Conservation (phyloP, 345 rosid species). For the Populus tremula region DNA sequence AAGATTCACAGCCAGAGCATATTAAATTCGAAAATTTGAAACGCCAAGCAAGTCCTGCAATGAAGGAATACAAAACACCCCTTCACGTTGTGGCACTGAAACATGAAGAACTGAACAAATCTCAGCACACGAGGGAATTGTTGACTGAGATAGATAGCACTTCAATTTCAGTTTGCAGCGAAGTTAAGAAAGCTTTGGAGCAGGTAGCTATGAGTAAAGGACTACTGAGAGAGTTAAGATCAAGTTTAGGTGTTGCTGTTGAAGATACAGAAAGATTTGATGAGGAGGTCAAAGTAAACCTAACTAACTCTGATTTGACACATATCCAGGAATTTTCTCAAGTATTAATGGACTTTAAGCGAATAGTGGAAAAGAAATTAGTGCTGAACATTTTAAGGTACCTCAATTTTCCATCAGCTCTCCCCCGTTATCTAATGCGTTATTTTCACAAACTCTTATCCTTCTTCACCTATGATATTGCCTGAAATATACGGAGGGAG, state of each 20-base stretch:
- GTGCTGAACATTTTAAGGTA: slow-evolving; percentile 40
- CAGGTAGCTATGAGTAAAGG: slow-evolving; percentile 24
- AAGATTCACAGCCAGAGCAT: slow-evolving; percentile 2
- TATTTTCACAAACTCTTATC: neutral
- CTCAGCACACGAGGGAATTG: neutral
- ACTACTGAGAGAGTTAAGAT: slow-evolving; percentile 17
- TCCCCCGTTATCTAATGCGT: no score
- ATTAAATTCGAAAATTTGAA: slow-evolving; percentile 13
- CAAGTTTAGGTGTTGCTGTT: slow-evolving; percentile 12
- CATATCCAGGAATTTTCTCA: slow-evolving; percentile 17
- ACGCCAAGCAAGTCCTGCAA: slow-evolving; percentile 11
- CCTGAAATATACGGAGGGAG: no score
- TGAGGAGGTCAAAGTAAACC: slow-evolving; percentile 6
- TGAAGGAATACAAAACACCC: slow-evolving; percentile 13
- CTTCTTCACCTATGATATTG: neutral
- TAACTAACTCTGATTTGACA: neutral
- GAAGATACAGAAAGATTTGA: neutral
- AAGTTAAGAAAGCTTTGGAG: slow-evolving; percentile 26
- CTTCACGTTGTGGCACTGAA: neutral
- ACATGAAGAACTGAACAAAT: slow-evolving; percentile 7
- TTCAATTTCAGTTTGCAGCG: slow-evolving; percentile 13
- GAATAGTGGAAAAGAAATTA: slow-evolving; percentile 33
- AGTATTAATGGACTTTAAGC: slow-evolving; percentile 33
- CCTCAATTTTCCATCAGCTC: neutral
- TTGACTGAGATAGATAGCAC: slow-evolving; percentile 15